Conservation (phyloP, 2,329 filamentous ascomycete genomes). For the Aspergillus brunneoviolaceus region DNA sequence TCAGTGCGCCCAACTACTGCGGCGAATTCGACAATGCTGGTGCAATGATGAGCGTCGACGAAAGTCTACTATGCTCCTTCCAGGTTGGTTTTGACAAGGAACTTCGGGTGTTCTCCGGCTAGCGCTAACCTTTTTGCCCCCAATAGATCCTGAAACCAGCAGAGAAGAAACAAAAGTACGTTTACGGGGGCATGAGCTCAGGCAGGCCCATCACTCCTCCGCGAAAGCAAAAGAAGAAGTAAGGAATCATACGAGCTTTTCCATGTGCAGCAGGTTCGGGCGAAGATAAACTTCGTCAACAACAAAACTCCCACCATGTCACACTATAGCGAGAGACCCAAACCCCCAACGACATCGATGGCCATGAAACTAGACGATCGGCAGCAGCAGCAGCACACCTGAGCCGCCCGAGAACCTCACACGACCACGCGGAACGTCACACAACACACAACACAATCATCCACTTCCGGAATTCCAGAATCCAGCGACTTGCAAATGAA, state of each 20-base stretch:
- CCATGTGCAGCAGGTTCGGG: constrained; percentile 84
- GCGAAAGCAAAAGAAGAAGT: constrained; percentile 69
- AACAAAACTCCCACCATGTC: constrained; percentile 28
- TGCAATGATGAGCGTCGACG: constrained; percentile 99
- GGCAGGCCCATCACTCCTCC: constrained; percentile 69
- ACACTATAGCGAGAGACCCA: constrained; percentile 25
- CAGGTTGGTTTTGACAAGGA: constrained; percentile 62
- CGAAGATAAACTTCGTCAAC: constrained; percentile 68
- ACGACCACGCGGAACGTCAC: constrained; percentile 23
- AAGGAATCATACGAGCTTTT: constrained; percentile 70
- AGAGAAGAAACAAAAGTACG: constrained; percentile 99
- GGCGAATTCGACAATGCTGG: constrained; percentile 99
- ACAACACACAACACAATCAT: constrained; percentile 2
- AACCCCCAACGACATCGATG: constrained; percentile 29
- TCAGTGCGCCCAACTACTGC: constrained; percentile 98
- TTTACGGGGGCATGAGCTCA: constrained; percentile 70
- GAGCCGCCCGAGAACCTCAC: constrained; percentile 20
- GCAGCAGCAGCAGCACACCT: constrained; percentile 19
- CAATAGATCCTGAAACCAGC: constrained; percentile 93
- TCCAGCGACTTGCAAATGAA: constrained; percentile 21
- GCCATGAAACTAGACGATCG: constrained; percentile 26
- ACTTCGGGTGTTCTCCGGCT: background rate
- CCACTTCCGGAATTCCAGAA: constrained; percentile 20
- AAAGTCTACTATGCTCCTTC: constrained; percentile 97
- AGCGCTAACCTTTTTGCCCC: constrained; percentile 18